phyloP scores from a whole-genome alignment of 306 rosid species.

The Dicorynia guianensis region DNA sequence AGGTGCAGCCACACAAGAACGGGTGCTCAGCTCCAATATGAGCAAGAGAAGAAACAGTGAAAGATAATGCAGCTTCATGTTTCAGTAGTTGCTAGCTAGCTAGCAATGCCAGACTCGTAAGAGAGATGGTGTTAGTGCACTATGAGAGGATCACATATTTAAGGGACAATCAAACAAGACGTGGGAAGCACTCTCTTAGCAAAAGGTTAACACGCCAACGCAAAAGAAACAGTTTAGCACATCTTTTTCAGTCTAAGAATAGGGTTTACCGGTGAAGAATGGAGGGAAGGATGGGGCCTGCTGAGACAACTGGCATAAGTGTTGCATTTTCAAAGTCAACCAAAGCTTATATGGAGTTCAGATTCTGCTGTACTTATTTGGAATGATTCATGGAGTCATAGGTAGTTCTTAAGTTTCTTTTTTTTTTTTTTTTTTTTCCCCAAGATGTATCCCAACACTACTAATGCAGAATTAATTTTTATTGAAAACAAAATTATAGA shows the following conservation, averaged over 20 bases:
- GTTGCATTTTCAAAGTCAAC: constrained; percentile 36
- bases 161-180: constrained; percentile 40
- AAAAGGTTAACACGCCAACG: constrained; percentile 49
- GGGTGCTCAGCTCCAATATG: constrained; percentile 39
- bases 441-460: no score
- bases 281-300: constrained; percentile 17
- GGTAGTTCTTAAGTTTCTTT: no score
- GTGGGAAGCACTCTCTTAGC: constrained; percentile 57
- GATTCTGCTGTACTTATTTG: background rate
- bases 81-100: constrained; percentile 13
- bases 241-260: background rate
- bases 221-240: no score
- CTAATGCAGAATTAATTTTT: no score
- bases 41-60: constrained; percentile 43
- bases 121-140: constrained; percentile 23
- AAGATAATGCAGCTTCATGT: constrained; percentile 52
- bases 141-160: constrained; percentile 42
- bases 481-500: no score
- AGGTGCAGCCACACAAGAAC: constrained; percentile 27
- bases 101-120: background rate
- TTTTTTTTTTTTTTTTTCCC: no score
- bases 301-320: constrained; percentile 34
- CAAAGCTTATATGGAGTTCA: background rate
- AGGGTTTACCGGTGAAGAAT: constrained; percentile 44
- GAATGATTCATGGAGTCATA: no score